phyloP scores from a whole-genome alignment of 345 rosid species.

The Geranium brycei region DNA sequence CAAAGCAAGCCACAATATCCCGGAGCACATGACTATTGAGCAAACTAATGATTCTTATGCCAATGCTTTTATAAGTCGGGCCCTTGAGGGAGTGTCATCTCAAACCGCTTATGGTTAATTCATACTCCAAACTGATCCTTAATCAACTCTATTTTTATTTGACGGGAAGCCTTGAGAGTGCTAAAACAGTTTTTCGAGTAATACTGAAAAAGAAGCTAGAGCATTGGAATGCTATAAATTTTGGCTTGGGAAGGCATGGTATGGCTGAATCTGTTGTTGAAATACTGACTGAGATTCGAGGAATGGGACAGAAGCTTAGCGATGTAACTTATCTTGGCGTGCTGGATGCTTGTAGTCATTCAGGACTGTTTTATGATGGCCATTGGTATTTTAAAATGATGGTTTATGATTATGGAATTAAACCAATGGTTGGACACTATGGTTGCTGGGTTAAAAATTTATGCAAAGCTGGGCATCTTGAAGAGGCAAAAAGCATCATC shows the following conservation, averaged over 20 bases:
- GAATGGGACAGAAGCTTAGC: constrained; percentile 28
- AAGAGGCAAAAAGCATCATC: constrained; percentile 39
- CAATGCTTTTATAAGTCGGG: too few relatives aligned
- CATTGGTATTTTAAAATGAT: constrained; percentile 36
- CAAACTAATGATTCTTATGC: too few relatives aligned
- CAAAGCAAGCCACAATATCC: too few relatives aligned
- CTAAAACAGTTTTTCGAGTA: constrained; percentile 26
- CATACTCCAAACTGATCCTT: too few relatives aligned
- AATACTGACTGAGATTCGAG: constrained; percentile 32
- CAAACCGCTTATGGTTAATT: too few relatives aligned
- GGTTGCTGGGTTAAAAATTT: constrained; percentile 51
- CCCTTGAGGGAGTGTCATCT: too few relatives aligned
- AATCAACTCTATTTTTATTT: too few relatives aligned
- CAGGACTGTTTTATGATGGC: constrained; percentile 53
- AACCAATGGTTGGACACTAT: constrained; percentile 45
- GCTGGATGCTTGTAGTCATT: constrained; percentile 59
- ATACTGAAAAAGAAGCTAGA: constrained; percentile 36
- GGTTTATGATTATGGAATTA: constrained; percentile 33
- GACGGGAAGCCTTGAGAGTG: constrained; percentile 44
- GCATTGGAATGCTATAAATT: constrained; percentile 62
- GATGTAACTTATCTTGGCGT: constrained; percentile 52
- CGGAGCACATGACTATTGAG: too few relatives aligned
- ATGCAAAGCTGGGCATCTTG: constrained; percentile 43
- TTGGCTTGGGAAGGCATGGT: constrained; percentile 59
- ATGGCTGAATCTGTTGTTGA: constrained; percentile 35